A percentile compares a stretch with the other conserved stretches of the same genome.
Conservation (phyloP, 441 rosid genomes). For the Metrosideros polymorpha region DNA sequence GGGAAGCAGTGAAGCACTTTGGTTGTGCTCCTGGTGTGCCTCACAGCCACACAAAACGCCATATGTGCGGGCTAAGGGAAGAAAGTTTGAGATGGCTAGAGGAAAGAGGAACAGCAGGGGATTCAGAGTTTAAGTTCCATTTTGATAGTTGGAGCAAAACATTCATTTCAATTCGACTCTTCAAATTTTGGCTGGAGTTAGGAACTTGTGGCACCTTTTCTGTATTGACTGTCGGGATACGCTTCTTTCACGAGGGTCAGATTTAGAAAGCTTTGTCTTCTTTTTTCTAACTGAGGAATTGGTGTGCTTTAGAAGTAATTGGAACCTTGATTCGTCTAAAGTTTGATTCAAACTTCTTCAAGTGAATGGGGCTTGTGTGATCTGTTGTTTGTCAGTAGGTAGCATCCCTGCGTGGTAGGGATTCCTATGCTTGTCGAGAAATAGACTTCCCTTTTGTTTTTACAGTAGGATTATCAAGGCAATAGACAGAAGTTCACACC, state of each 20-base stretch:
- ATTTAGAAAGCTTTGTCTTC: background rate
- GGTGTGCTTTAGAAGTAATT: background rate
- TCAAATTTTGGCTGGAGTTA: background rate
- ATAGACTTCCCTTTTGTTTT: no score
- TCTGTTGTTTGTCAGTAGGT: background rate
- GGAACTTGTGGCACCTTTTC: background rate
- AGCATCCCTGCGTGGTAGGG: no score
- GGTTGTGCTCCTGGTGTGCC: constrained; percentile 98
- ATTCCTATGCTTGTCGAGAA: no score
- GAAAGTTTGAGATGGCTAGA: constrained; percentile 88
- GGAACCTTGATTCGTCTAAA: background rate
- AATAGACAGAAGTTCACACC: no score
- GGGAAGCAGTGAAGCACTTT: constrained; percentile 95
- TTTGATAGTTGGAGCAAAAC: constrained; percentile 7
- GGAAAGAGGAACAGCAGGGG: constrained; percentile 89
- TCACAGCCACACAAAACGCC: constrained; percentile 85
- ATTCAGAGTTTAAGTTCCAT: constrained; percentile 46
- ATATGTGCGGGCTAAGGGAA: constrained; percentile 73
- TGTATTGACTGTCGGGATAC: background rate
- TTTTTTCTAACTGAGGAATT: background rate
- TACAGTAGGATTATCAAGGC: no score
- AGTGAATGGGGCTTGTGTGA: background rate
- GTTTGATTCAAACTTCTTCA: background rate
- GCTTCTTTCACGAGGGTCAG: background rate
- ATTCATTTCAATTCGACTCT: background rate